Evolutionary conservation across 2,329 filamentous ascomycete genomes (phyloP).

Genomic region (Colletotrichum sp.): DNA sequence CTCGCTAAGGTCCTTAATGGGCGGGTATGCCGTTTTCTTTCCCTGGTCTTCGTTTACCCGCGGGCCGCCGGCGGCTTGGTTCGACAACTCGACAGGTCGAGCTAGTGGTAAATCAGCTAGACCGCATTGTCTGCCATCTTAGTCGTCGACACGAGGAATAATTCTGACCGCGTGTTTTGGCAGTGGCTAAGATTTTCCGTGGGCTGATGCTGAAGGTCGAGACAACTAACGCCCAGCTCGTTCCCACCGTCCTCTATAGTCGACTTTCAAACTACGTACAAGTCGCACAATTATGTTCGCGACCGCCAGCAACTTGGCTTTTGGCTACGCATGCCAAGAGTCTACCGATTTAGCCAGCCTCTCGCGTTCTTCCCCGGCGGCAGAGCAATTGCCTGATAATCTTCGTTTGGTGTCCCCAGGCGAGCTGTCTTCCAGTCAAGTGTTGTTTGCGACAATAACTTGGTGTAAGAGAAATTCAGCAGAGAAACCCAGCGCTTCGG

Average conservation of each 20-base stretch:
- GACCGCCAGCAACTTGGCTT: neutral
- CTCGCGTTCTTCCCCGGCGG: neutral
- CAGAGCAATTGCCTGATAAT: neutral
- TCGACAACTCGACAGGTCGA: neutral
- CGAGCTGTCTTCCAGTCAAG: neutral
- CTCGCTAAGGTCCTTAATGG: neutral
- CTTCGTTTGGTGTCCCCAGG: neutral
- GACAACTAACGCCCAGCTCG: neutral
- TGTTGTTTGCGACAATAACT: constrained; percentile 6
- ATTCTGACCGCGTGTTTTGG: neutral
- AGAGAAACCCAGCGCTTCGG: constrained; percentile 12
- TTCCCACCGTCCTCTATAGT: neutral
- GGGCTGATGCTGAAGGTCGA: neutral
- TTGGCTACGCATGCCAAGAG: neutral
- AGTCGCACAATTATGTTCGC: neutral
- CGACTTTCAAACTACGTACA: neutral
- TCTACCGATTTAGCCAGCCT: neutral
- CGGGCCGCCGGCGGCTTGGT: neutral
- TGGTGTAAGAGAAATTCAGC: constrained; percentile 20
- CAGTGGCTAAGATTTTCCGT: neutral
- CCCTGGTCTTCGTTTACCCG: neutral
- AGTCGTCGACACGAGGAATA: neutral
- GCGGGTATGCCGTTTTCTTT: neutral
- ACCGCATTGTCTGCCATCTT: neutral
- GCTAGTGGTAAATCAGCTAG: neutral